Conservation (phyloP, 2,329 filamentous ascomycete genomes). For the Emmonsia crescens region DNA sequence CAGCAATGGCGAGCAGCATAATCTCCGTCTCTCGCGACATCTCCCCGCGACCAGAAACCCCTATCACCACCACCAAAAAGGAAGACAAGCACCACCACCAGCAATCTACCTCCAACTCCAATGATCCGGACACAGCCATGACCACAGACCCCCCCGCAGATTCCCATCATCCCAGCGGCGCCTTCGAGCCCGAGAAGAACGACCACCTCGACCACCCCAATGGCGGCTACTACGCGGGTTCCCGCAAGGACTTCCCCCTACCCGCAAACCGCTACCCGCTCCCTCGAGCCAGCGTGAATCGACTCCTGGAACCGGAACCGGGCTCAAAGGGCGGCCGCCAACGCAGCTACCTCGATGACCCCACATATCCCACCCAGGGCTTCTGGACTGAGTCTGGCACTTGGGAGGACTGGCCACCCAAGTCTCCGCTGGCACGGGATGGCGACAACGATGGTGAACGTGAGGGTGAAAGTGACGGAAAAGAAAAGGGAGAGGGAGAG, state of each 20-base stretch:
- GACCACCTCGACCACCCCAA: conserved; percentile 7
- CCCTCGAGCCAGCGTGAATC: conserved; percentile 7
- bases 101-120: not conserved
- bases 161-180: not conserved
- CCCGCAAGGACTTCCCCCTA: conserved; percentile 10
- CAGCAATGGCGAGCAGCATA: conserved; percentile 8
- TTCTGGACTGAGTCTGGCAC: conserved; percentile 5
- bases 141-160: not conserved
- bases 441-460: conserved; percentile 17
- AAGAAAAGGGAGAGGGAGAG: not conserved
- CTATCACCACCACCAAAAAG: not conserved
- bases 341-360: conserved; percentile 10
- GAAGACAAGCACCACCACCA: not conserved
- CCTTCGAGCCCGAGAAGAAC: conserved; percentile 7
- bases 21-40: conserved; percentile 6
- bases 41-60: not conserved
- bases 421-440: conserved; percentile 23
- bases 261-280: conserved; percentile 9
- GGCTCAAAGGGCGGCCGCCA: conserved; percentile 11
- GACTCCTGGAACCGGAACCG: conserved; percentile 8
- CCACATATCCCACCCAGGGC: conserved; percentile 3
- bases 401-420: conserved; percentile 16
- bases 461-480: not conserved
- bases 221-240: conserved; percentile 8
- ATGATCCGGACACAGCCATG: not conserved